Evolutionary conservation across 2,329 filamentous ascomycete genomes (phyloP).

Genomic region (Neonectria faginata): DNA sequence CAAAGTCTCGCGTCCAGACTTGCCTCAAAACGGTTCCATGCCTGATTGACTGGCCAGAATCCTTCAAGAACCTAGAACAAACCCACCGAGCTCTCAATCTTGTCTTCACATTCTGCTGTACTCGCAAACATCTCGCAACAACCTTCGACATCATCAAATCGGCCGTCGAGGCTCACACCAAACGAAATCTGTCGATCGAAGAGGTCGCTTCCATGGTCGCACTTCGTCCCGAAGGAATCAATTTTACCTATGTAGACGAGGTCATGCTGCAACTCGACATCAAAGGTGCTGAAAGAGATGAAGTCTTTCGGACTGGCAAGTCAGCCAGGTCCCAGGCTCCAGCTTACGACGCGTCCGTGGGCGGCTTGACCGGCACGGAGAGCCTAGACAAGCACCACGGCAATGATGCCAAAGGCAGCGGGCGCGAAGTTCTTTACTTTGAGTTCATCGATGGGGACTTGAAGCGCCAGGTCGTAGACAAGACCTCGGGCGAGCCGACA

Average conservation of each 20-base stretch:
- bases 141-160: slow-evolving; percentile 90
- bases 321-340: slow-evolving; percentile 63
- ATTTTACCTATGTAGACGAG: slow-evolving; percentile 89
- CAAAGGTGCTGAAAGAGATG: slow-evolving; percentile 74
- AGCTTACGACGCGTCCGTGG: slow-evolving; percentile 67
- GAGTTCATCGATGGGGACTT: slow-evolving; percentile 94
- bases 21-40: slow-evolving; percentile 44
- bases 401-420: slow-evolving; percentile 42
- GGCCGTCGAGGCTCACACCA: slow-evolving; percentile 86
- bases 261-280: slow-evolving; percentile 83
- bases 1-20: slow-evolving; percentile 32
- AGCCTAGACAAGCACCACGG: slow-evolving; percentile 49
- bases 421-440: slow-evolving; percentile 82
- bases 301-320: slow-evolving; percentile 64
- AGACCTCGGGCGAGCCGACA: slow-evolving; percentile 78
- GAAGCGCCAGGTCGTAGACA: slow-evolving; percentile 79
- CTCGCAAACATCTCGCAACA: slow-evolving; percentile 90
- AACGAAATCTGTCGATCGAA: slow-evolving; percentile 74
- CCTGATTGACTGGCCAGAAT: slow-evolving; percentile 74
- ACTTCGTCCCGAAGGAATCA: slow-evolving; percentile 81
- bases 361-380: slow-evolving; percentile 65
- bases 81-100: slow-evolving; percentile 89
- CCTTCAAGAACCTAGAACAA: slow-evolving; percentile 78
- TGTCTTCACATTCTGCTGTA: slow-evolving; percentile 94
- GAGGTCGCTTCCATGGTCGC: slow-evolving; percentile 87